Evolutionary conservation across 306 rosid species (phyloP).

Genomic region (Sindora glabra): DNA sequence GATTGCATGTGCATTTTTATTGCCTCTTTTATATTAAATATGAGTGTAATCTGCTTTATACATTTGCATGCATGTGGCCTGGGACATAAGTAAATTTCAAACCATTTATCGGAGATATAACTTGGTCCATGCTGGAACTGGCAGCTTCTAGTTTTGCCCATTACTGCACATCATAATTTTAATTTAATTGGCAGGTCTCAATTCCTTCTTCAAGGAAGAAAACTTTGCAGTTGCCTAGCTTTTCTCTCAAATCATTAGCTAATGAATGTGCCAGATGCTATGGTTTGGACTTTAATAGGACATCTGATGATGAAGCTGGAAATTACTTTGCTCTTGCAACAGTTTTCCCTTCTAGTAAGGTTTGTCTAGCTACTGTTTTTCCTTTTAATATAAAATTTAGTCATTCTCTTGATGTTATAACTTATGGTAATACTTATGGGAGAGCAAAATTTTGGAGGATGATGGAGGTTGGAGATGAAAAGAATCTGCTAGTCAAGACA

Average conservation of each 20-base stretch:
- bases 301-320: constrained; percentile 30
- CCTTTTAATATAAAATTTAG: neutral
- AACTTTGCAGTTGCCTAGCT: constrained; percentile 23
- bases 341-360: constrained; percentile 67
- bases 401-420: neutral
- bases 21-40: too few relatives aligned
- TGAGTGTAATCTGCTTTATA: too few relatives aligned
- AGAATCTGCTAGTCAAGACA: neutral
- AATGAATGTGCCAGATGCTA: constrained; percentile 41
- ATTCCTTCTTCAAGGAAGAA: constrained; percentile 26
- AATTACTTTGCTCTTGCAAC: constrained; percentile 69
- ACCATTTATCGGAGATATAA: too few relatives aligned
- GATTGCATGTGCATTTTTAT: too few relatives aligned
- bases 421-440: neutral
- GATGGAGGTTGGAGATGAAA: neutral
- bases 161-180: neutral
- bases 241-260: constrained; percentile 62
- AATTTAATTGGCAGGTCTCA: constrained; percentile 45
- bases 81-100: neutral
- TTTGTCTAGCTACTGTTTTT: constrained; percentile 17
- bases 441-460: neutral
- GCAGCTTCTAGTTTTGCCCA: too few relatives aligned
- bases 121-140: too few relatives aligned
- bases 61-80: too few relatives aligned
- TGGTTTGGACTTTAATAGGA: constrained; percentile 25